A percentile compares a stretch with the other conserved stretches of the same genome.
Conservation (phyloP, 805 yeast genomes). For the Scheffersomyces stipitis region DNA sequence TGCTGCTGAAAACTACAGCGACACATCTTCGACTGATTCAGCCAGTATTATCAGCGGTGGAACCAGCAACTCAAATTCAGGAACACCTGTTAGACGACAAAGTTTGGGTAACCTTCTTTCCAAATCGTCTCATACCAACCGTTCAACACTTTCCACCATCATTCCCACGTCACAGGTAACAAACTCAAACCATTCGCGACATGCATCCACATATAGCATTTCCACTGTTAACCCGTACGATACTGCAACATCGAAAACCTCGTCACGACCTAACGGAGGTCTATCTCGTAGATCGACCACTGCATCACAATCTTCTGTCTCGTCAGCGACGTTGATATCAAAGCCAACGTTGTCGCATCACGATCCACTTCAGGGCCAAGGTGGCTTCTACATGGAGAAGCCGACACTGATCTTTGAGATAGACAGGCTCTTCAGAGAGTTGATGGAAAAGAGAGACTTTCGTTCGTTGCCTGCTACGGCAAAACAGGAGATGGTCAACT, state of each 20-base stretch:
- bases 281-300: slow-evolving; percentile 13
- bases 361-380: slow-evolving; percentile 10
- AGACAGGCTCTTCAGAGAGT: slow-evolving; percentile 70
- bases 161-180: slow-evolving; percentile 31
- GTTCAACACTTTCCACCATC: slow-evolving; percentile 16
- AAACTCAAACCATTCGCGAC: slow-evolving; percentile 36
- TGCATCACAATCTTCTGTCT: slow-evolving; percentile 12
- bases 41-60: slow-evolving; percentile 29
- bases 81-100: slow-evolving; percentile 8
- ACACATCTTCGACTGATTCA: slow-evolving; percentile 32
- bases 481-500: slow-evolving; percentile 71
- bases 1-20: slow-evolving; percentile 22
- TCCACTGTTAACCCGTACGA: slow-evolving; percentile 33
- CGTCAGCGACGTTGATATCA: slow-evolving; percentile 18
- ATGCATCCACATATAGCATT: slow-evolving; percentile 40
- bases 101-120: slow-evolving; percentile 12
- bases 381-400: slow-evolving; percentile 52
- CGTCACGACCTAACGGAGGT: slow-evolving; percentile 9
- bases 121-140: slow-evolving; percentile 12
- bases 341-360: slow-evolving; percentile 21
- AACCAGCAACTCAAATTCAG: slow-evolving; percentile 10
- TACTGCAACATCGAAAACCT: slow-evolving; percentile 13
- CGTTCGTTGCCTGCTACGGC: slow-evolving; percentile 68
- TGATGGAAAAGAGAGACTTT: slow-evolving; percentile 83
- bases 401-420: slow-evolving; percentile 68